Base-by-base conservation (phyloP, 179 eudicot genomes). In the Camellia oleifera region DNA sequence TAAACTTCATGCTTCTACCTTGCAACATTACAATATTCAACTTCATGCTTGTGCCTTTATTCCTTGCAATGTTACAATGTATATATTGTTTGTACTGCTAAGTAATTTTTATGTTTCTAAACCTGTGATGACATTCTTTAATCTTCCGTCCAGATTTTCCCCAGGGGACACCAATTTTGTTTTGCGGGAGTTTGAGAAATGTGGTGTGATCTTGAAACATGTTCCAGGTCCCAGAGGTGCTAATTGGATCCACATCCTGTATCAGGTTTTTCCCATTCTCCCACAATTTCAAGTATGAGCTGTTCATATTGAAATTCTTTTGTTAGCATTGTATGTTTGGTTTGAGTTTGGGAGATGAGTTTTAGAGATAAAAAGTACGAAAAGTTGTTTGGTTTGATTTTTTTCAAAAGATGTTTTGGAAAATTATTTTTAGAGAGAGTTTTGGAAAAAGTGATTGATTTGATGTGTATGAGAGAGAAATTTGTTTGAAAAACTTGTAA, bases 201-300 rank as follows among this genome's bases (percentile, higher is more conserved):
- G 97, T 79, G 99, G 99, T 56, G 87, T 92, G 65, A 85, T 94
- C 76, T 77, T 94, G 72, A 95, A 94, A 74, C 98, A 97, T 83
- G 86, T 92, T 81, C 97, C 91, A 57, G 99, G 99, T 70, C 98
- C 98, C 81, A 89, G 97, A 86, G 88, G 88, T 81, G 96, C 98
- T 80, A 97, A 97, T 80, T 97, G 99, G 99, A 91, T 94, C 91
- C 92, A 94, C 83, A 91, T 97, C 85, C 86, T 97, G 76, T 97
- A 92, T 81, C 97, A 94, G 99, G 99, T 95, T 48, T 61, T 74
- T 57, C 52, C 45, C 44, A 4, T 77, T 72, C 52, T 26, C 46
- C 75, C 52, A 42, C 13, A 15, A 45, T 18, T 62, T 74, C 50
- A 13, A 75, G 11, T 15, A 52, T 26, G 20, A 61, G 69, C 50